Evolutionary conservation across 352 stramenopile species (phyloP).

Genomic region (Phytopythium helicoides): DNA sequence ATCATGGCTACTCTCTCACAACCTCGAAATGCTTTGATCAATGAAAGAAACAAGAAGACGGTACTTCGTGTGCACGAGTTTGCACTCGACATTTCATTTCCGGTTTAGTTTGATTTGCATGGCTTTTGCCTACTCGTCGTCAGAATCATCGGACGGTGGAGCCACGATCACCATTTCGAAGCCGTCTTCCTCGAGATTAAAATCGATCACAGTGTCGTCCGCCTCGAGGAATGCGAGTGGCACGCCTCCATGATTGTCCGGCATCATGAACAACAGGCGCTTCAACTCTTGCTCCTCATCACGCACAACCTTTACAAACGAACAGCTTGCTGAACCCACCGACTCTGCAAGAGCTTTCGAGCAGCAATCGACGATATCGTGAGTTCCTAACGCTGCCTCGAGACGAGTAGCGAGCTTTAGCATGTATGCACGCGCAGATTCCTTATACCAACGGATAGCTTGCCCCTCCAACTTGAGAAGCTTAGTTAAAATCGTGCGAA

Average conservation of each 20-base stretch:
- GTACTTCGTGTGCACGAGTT: too few species aligned
- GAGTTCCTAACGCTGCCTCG: conserved; percentile 31
- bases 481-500: conserved; percentile 57
- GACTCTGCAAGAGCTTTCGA: conserved; percentile 12
- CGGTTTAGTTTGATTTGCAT: too few species aligned
- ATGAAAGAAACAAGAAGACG: too few species aligned
- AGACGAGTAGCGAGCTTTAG: conserved; percentile 55
- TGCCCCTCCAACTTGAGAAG: conserved; percentile 67
- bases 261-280: conserved; percentile 66
- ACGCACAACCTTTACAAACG: conserved; percentile 44
- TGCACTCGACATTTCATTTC: too few species aligned
- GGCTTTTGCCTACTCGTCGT: not conserved
- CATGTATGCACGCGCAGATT: conserved; percentile 65
- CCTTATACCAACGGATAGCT: conserved; percentile 71
- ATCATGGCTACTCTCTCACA: too few species aligned
- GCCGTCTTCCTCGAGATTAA: conserved; percentile 76
- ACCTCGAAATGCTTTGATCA: too few species aligned
- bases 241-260: conserved; percentile 70
- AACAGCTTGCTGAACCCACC: conserved; percentile 20
- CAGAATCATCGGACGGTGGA: conserved; percentile 3
- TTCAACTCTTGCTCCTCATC: conserved; percentile 50
- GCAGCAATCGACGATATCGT: conserved; percentile 54
- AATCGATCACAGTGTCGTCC: conserved; percentile 60
- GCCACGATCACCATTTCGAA: conserved; percentile 67
- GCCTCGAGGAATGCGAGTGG: conserved; percentile 65